phyloP scores from a whole-genome alignment of 1,284 basidiomycete species.

The Marasmius sp. region DNA sequence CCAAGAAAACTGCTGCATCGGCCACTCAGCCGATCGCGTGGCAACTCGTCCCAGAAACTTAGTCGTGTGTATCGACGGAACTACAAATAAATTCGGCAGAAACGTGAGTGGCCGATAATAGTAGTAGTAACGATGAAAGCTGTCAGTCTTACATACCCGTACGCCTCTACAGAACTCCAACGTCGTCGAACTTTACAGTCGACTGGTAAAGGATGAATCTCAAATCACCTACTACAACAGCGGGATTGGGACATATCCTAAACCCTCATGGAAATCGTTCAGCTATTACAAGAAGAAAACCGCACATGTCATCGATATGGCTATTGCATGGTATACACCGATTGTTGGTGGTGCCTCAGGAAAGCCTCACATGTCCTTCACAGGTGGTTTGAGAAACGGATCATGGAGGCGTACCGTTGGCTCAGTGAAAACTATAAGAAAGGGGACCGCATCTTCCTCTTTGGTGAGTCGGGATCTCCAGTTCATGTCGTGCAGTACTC shows the following conservation, averaged over 20 bases:
- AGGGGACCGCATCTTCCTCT: slow-evolving; percentile 35
- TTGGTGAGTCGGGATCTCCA: slow-evolving; percentile 24
- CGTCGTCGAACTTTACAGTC: slow-evolving; percentile 23
- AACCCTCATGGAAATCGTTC: slow-evolving; percentile 22
- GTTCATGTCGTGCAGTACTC: neutral
- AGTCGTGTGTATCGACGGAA: slow-evolving; percentile 26
- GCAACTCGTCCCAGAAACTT: slow-evolving; percentile 14
- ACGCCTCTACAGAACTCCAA: slow-evolving; percentile 19
- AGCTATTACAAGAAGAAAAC: slow-evolving; percentile 18
- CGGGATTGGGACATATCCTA: slow-evolving; percentile 38
- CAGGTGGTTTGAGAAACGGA: slow-evolving; percentile 33
- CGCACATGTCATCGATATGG: slow-evolving; percentile 23
- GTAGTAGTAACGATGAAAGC: neutral
- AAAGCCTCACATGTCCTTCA: neutral
- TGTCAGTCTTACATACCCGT: neutral
- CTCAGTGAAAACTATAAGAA: slow-evolving; percentile 33
- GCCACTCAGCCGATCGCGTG: too few relatives aligned
- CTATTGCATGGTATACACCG: slow-evolving; percentile 30
- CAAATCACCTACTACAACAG: slow-evolving; percentile 41
- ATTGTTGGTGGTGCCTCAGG: too few relatives aligned
- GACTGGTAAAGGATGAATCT: slow-evolving; percentile 13
- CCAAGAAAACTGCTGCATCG: too few relatives aligned
- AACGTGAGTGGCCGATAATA: slow-evolving; percentile 9
- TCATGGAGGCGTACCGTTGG: slow-evolving; percentile 39
- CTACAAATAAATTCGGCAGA: slow-evolving; percentile 22